phyloP scores from a whole-genome alignment of 768 basidiomycete genomes.

The Pleurotus tuber-regium region DNA sequence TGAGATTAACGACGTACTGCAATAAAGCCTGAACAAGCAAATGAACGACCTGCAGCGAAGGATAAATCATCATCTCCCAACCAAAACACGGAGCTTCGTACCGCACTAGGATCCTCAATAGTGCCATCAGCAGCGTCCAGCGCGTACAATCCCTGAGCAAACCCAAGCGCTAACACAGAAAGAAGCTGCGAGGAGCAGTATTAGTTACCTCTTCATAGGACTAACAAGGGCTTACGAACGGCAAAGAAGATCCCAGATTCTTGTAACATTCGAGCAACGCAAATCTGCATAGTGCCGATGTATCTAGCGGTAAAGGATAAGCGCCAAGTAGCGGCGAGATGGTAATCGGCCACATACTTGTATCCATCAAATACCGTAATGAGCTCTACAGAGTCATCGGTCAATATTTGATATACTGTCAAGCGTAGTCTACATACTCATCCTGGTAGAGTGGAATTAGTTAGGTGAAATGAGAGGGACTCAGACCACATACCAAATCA shows the following conservation, averaged over 20 bases:
- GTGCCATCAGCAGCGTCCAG: conserved; percentile 88
- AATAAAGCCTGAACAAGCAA: conserved; percentile 76
- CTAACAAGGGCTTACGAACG: conserved; percentile 38
- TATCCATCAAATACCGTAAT: conserved; percentile 80
- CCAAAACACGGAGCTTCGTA: conserved; percentile 25
- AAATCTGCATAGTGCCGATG: conserved; percentile 93
- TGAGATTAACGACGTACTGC: conserved; percentile 46
- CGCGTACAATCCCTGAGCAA: conserved; percentile 84
- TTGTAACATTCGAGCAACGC: conserved; percentile 87
- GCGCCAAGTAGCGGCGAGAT: neutral
- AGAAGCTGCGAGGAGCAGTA: conserved; percentile 51
- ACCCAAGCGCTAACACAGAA: conserved; percentile 80
- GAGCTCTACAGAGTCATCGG: conserved; percentile 50
- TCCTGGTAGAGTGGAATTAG: conserved; percentile 43
- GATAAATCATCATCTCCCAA: neutral
- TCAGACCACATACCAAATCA: conserved; percentile 68
- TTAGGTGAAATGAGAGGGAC: neutral
- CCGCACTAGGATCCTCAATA: conserved; percentile 47
- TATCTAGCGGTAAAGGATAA: conserved; percentile 42
- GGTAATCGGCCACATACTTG: conserved; percentile 46
- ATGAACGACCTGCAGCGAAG: conserved; percentile 54
- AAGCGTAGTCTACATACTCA: conserved; percentile 56
- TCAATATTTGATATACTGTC: neutral
- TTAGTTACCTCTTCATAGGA: neutral
- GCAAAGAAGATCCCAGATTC: conserved; percentile 94